Percentiles rank a stretch among this genome's conserved stretches.
These are phyloP conservation scores for Waitea zeae DNA, from an alignment of 1,284 basidiomycete genomes.

Conservation along the genomic window DNA sequence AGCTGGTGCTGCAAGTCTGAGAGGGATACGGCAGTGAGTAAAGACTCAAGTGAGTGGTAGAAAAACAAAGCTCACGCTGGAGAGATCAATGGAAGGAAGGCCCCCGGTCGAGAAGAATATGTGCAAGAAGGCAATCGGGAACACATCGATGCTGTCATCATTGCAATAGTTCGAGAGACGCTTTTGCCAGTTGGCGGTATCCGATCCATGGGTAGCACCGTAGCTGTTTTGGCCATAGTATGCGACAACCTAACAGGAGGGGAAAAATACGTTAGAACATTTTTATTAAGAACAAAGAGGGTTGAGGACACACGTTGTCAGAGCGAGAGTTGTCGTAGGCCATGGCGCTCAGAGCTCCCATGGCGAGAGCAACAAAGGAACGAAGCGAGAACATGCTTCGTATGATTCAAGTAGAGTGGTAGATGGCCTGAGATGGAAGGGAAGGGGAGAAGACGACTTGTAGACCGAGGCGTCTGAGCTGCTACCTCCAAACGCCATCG, in stretches of 20 bases:
- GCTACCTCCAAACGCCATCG: no score
- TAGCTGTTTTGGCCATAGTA: constrained; percentile 39
- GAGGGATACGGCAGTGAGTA: not conserved
- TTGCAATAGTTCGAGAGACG: constrained; percentile 30
- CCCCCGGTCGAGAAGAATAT: constrained; percentile 36
- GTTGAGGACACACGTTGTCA: constrained; percentile 37
- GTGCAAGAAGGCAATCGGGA: constrained; percentile 43
- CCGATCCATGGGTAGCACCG: constrained; percentile 26
- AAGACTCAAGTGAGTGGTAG: not conserved
- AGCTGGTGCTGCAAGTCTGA: constrained; percentile 29
- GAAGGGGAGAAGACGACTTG: no score
- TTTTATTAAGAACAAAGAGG: not conserved
- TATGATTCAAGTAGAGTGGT: no score
- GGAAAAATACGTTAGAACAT: not conserved
- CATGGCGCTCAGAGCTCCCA: no score
- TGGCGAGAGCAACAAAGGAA: no score
- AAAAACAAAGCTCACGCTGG: constrained; percentile 25
- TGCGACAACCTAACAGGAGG: constrained; percentile 8
- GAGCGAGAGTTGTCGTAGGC: constrained; percentile 37
- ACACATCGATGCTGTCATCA: constrained; percentile 32
- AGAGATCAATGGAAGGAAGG: constrained; percentile 38
- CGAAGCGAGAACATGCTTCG: no score
- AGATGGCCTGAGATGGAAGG: no score
- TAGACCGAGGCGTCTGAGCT: no score
- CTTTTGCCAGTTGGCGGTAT: constrained; percentile 30